Conservation (phyloP, 2,329 filamentous ascomycete genomes). For the Aureobasidium zeae region DNA sequence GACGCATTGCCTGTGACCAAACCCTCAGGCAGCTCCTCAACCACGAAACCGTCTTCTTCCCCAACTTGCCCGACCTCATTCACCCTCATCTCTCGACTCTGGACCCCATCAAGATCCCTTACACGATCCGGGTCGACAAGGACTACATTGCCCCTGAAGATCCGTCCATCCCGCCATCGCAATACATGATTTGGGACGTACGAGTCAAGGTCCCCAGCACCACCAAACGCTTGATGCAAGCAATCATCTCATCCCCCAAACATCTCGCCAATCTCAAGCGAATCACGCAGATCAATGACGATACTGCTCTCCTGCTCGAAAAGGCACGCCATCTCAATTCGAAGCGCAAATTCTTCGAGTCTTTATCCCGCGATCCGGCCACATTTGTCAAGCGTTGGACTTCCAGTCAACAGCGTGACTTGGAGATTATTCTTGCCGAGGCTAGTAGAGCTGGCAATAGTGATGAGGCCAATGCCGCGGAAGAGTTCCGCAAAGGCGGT, state of each 20-base stretch:
- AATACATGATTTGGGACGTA: conserved; percentile 82
- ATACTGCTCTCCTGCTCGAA: conserved; percentile 73
- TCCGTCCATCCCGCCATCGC: conserved; percentile 46
- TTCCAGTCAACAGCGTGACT: conserved; percentile 79
- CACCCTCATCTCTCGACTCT: conserved; percentile 64
- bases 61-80: conserved; percentile 69
- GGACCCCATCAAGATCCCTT: conserved; percentile 71
- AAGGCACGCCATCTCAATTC: conserved; percentile 76
- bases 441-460: conserved; percentile 50
- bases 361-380: conserved; percentile 70
- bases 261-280: conserved; percentile 61
- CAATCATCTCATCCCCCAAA: conserved; percentile 31
- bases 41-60: conserved; percentile 69
- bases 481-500: conserved; percentile 60
- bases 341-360: conserved; percentile 79
- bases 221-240: conserved; percentile 56
- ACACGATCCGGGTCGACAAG: conserved; percentile 84
- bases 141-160: conserved; percentile 42
- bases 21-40: conserved; percentile 67
- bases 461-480: conserved; percentile 44
- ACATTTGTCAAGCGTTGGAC: conserved; percentile 82
- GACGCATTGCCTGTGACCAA: conserved; percentile 84
- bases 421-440: conserved; percentile 82
- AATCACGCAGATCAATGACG: conserved; percentile 70
- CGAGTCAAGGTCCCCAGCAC: conserved; percentile 78